A percentile compares a stretch with the other conserved stretches of the same genome.
These are phyloP conservation scores for Xylaria multiplex DNA, from an alignment of 2,329 filamentous ascomycete species.

Conservation along the genomic window DNA sequence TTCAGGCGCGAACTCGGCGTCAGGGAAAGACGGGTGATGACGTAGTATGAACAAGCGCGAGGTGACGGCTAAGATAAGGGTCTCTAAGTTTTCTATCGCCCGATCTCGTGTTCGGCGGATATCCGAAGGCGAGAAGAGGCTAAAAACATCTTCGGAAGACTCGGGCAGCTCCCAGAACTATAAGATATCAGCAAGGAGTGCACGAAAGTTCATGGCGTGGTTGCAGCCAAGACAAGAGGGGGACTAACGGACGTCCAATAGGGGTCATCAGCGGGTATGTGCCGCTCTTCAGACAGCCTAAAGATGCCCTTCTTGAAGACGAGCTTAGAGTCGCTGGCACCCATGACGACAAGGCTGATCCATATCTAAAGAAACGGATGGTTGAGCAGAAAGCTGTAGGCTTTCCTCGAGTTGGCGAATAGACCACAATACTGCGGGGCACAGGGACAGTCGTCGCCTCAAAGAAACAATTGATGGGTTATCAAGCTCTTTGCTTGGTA, in stretches of 20 bases:
- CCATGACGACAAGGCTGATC: conserved; percentile 69
- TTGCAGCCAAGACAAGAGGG: conserved; percentile 14
- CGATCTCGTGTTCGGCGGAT: conserved; percentile 88
- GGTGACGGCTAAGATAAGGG: conserved; percentile 83
- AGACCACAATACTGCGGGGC: conserved; percentile 3
- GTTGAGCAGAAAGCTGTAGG: conserved; percentile 1
- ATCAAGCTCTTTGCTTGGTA: background rate
- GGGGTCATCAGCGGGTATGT: conserved; percentile 85
- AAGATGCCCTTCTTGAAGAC: conserved; percentile 99
- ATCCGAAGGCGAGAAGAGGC: conserved; percentile 87
- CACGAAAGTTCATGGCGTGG: conserved; percentile 20
- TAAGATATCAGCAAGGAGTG: conserved; percentile 35
- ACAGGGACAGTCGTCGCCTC: background rate
- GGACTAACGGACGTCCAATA: conserved; percentile 89
- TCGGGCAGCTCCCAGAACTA: conserved; percentile 98
- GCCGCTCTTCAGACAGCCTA: conserved; percentile 88
- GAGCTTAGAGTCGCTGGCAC: conserved; percentile 97
- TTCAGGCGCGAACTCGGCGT: conserved; percentile 82
- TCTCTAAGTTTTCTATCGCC: conserved; percentile 88
- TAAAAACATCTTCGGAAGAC: conserved; percentile 95
- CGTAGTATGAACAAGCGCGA: conserved; percentile 83
- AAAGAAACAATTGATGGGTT: conserved; percentile 2
- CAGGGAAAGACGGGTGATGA: conserved; percentile 90
- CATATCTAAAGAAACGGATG: conserved; percentile 40
- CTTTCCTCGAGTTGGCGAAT: background rate